Conservation (phyloP, 176 grass and related monocot genomes). For the Sorghum bicolor region Sorghum_bicolor_NCBIv3 NC_012871.2:53894501-53895000, state of each 20-base stretch:
- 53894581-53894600: neutral
- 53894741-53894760: neutral
- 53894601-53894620: neutral
- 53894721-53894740: neutral
- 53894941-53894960: neutral
- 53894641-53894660: neutral
- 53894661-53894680: neutral
- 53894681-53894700: neutral
- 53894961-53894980: neutral
- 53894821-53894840: neutral
- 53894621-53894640: neutral
- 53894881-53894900: neutral
- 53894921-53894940: neutral
- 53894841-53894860: neutral
- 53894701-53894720: neutral
- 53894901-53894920: neutral
- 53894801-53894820: neutral
- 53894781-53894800: neutral
- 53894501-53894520: neutral
- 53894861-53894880: neutral
- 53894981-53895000: neutral
- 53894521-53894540: slow-evolving; percentile 6
- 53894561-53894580: neutral
- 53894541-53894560: slow-evolving; percentile 6
- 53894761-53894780: neutral